phyloP scores from a whole-genome alignment of 257 asterid genomes.

The Knoxia roxburghii region DNA sequence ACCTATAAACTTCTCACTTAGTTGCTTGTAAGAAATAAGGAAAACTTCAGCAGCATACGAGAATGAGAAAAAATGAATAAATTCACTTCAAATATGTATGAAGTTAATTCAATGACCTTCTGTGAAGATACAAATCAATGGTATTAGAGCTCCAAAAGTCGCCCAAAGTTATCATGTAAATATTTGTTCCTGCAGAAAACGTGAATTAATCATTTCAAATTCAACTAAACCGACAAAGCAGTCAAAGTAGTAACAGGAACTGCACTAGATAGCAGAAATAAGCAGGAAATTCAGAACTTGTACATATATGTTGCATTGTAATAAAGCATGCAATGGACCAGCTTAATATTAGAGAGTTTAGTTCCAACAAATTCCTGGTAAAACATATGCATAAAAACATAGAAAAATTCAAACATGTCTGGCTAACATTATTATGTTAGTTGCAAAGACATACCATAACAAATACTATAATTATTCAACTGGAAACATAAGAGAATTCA shows the following conservation, averaged over 20 bases:
- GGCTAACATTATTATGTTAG: not conserved
- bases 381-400: not conserved
- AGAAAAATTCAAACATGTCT: not conserved
- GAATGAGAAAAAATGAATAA: not conserved
- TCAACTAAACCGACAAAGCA: not conserved
- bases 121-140: slow-evolving; percentile 86
- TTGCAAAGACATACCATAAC: not conserved
- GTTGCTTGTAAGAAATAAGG: not conserved
- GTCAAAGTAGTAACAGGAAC: not conserved
- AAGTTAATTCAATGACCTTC: slow-evolving; percentile 44
- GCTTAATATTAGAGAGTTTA: not conserved
- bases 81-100: not conserved
- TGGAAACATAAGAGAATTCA: not conserved
- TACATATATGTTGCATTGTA: not conserved
- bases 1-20: too few species aligned
- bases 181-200: slow-evolving; percentile 60
- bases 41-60: not conserved
- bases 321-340: not conserved
- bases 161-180: slow-evolving; percentile 78
- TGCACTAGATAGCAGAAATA: not conserved
- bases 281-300: not conserved
- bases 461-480: not conserved
- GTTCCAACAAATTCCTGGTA: not conserved
- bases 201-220: slow-evolving; percentile 1
- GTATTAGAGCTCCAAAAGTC: slow-evolving; percentile 92